phyloP scores from a whole-genome alignment of 257 asterid genomes.

The Craterostigma plantagineum region DNA sequence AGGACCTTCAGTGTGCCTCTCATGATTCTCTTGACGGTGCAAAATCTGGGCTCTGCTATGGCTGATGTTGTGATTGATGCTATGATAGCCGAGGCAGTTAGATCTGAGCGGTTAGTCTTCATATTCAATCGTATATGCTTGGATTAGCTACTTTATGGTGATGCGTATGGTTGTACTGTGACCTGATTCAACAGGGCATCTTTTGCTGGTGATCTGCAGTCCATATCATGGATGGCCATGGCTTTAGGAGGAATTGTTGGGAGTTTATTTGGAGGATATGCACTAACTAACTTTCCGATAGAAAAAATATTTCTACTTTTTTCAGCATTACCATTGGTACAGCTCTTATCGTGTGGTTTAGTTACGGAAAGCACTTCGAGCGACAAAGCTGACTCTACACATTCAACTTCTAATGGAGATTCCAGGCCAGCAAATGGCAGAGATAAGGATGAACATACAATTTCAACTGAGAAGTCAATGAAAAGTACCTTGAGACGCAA shows the following conservation, averaged over 20 bases:
- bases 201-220: constrained; percentile 95
- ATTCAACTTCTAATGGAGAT: constrained; percentile 25
- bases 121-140: neutral
- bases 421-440: constrained; percentile 15
- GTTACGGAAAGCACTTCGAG: constrained; percentile 43
- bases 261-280: constrained; percentile 81
- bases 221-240: constrained; percentile 94
- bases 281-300: constrained; percentile 34
- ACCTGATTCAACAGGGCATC: constrained; percentile 50
- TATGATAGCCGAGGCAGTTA: constrained; percentile 94
- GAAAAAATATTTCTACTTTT: constrained; percentile 57
- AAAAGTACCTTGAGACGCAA: constrained; percentile 29
- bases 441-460: constrained; percentile 16
- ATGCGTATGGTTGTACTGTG: neutral
- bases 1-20: constrained; percentile 48
- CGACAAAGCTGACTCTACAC: constrained; percentile 15
- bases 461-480: constrained; percentile 20
- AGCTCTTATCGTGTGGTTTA: constrained; percentile 65
- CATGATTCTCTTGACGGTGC: constrained; percentile 70
- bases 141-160: neutral
- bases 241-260: constrained; percentile 95
- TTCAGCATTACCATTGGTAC: constrained; percentile 57
- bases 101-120: constrained; percentile 60
- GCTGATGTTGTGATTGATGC: constrained; percentile 98
- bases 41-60: constrained; percentile 96